Conservation (phyloP, 176 grass and related monocot species). For the Chloris gayana region DNA sequence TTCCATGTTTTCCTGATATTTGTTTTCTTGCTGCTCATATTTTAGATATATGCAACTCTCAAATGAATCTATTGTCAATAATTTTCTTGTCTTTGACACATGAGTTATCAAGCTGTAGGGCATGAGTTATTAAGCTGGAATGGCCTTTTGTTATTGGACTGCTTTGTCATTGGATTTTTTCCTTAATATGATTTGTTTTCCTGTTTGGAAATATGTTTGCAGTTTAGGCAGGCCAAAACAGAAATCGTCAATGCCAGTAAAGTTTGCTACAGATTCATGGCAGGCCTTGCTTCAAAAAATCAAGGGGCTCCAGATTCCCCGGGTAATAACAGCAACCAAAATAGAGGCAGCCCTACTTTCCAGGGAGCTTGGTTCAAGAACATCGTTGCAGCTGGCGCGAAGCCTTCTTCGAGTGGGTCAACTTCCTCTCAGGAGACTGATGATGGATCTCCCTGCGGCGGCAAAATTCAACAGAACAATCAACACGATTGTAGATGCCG, state of each 20-base stretch:
- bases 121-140: not conserved
- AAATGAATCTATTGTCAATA: not conserved
- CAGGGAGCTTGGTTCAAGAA: conserved; percentile 91
- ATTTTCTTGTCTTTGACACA: not conserved
- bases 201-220: conserved; percentile 40
- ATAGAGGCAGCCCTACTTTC: conserved; percentile 55
- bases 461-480: conserved; percentile 53
- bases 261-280: conserved; percentile 97
- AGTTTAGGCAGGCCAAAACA: conserved; percentile 96
- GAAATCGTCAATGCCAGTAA: conserved; percentile 92
- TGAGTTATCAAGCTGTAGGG: not conserved
- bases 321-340: conserved; percentile 64
- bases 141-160: not conserved
- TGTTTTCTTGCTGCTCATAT: not conserved
- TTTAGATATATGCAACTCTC: not conserved
- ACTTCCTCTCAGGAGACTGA: conserved; percentile 43
- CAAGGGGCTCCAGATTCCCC: conserved; percentile 54
- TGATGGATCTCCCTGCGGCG: conserved; percentile 32
- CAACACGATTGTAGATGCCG: conserved; percentile 36
- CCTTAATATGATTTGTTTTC: conserved; percentile 8
- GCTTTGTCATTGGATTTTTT: not conserved
- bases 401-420: conserved; percentile 70
- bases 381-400: conserved; percentile 62
- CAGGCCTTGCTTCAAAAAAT: conserved; percentile 74
- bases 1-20: not conserved